A percentile compares a stretch with the other conserved stretches of the same genome.
Evolutionary conservation across 257 asterid genomes (phyloP).

Genomic region (Solanum lycopersicoides): DNA sequence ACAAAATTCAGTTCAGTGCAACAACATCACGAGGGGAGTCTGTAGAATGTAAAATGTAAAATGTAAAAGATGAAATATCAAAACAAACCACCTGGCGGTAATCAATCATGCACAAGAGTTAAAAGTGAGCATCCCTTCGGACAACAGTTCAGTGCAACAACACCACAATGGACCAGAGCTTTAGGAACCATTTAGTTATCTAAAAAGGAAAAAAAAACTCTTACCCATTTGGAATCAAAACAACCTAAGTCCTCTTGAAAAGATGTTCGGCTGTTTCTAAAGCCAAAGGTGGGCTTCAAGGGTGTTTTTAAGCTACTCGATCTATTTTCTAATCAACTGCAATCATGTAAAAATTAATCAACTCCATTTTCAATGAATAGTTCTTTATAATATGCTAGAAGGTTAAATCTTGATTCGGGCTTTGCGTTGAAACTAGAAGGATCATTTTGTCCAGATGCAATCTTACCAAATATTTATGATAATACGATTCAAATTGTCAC

Average conservation of each 20-base stretch:
- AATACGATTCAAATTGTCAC: neutral
- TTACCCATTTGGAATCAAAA: neutral
- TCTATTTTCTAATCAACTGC: neutral
- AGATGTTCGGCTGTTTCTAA: neutral
- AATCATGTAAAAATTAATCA: neutral
- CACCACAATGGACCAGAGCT: neutral
- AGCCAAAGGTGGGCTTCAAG: neutral
- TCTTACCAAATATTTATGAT: neutral
- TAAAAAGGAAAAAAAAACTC: neutral
- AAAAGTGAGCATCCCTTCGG: neutral
- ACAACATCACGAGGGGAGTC: constrained; percentile 12
- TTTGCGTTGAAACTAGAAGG: neutral
- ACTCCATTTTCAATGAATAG: neutral
- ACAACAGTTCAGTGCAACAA: neutral
- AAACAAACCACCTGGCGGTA: neutral
- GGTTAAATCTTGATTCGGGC: neutral
- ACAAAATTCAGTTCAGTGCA: neutral
- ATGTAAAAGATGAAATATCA: neutral
- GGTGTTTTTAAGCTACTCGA: neutral
- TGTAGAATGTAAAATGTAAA: constrained; percentile 26
- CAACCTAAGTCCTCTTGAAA: neutral
- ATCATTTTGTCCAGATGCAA: neutral
- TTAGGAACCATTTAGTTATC: neutral
- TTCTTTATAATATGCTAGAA: neutral
- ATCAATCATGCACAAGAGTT: neutral